These are phyloP conservation scores for Rhizopus sp. DNA, from an alignment of 371 early-diverging fungal species.

Conservation along the genomic window DNA sequence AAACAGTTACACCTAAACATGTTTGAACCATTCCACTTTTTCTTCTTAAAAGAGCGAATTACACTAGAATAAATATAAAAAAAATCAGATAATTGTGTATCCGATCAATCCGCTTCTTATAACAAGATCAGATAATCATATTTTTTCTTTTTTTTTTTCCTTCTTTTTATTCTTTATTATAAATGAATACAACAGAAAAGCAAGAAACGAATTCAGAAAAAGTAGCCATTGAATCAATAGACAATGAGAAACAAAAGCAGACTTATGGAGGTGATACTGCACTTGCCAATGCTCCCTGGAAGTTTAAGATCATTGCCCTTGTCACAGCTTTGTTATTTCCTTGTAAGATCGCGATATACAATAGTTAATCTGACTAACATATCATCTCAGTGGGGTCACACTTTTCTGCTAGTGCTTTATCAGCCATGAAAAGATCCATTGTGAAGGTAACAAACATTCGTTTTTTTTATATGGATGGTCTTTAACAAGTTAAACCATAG, in stretches of 20 bases:
- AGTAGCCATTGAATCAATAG: neutral
- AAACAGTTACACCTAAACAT: neutral
- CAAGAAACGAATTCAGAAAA: slow-evolving; percentile 6
- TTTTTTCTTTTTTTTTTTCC: slow-evolving; percentile 2
- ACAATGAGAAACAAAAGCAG: slow-evolving; percentile 1
- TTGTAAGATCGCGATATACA: slow-evolving; percentile 21
- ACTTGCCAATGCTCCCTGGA: slow-evolving; percentile 43
- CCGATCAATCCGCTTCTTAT: neutral
- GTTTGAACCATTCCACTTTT: neutral
- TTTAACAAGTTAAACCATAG: slow-evolving; percentile 1
- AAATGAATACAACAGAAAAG: slow-evolving; percentile 10
- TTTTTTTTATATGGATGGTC: neutral
- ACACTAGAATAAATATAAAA: too few relatives aligned
- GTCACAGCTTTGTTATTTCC: slow-evolving; percentile 44
- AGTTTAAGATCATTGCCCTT: slow-evolving; percentile 40
- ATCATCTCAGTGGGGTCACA: slow-evolving; percentile 63
- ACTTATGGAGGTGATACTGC: slow-evolving; percentile 35
- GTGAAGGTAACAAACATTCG: slow-evolving; percentile 50
- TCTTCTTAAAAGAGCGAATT: too few relatives aligned
- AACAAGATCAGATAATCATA: neutral
- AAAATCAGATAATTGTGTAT: neutral
- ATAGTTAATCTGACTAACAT: neutral
- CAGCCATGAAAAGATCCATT: slow-evolving; percentile 65
- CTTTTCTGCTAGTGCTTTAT: slow-evolving; percentile 72
- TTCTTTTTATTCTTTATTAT: neutral